These are phyloP conservation scores for Amanita muscaria DNA, from an alignment of 768 basidiomycete genomes.

Conservation along the genomic window DNA sequence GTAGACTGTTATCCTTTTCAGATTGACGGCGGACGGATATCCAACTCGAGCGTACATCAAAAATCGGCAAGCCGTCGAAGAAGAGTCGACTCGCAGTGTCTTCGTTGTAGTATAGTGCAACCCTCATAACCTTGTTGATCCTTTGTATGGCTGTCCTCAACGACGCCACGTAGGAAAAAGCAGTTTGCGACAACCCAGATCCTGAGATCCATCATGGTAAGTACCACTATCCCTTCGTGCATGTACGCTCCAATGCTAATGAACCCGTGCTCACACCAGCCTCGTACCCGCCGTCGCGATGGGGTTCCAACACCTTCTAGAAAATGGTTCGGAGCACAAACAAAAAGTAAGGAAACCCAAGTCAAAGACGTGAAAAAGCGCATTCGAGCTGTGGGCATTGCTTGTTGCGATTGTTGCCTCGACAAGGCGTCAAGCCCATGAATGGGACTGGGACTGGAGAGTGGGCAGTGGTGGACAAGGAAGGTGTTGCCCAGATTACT, in stretches of 20 bases:
- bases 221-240: background rate
- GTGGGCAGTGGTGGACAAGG: constrained; percentile 85
- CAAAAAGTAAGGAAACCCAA: constrained; percentile 57
- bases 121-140: constrained; percentile 81
- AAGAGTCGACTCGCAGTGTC: too few species aligned
- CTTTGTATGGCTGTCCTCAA: constrained; percentile 66
- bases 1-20: too few species aligned
- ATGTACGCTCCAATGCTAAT: constrained; percentile 2
- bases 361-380: constrained; percentile 65
- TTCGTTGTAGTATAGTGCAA: constrained; percentile 51
- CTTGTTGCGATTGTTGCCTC: constrained; percentile 65
- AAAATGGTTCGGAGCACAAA: constrained; percentile 72
- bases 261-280: constrained; percentile 30
- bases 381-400: constrained; percentile 75
- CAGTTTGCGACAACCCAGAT: constrained; percentile 76
- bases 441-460: constrained; percentile 39
- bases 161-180: constrained; percentile 71
- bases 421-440: constrained; percentile 37
- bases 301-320: constrained; percentile 75
- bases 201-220: constrained; percentile 65
- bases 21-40: too few species aligned
- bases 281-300: constrained; percentile 73
- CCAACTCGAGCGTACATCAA: too few species aligned
- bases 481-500: constrained; percentile 67
- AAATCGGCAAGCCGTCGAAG: too few species aligned